Percentiles rank a stretch among this genome's conserved stretches.
Conservation (phyloP, 169 alveolate genomes). For the Eimeria maxima region DNA sequence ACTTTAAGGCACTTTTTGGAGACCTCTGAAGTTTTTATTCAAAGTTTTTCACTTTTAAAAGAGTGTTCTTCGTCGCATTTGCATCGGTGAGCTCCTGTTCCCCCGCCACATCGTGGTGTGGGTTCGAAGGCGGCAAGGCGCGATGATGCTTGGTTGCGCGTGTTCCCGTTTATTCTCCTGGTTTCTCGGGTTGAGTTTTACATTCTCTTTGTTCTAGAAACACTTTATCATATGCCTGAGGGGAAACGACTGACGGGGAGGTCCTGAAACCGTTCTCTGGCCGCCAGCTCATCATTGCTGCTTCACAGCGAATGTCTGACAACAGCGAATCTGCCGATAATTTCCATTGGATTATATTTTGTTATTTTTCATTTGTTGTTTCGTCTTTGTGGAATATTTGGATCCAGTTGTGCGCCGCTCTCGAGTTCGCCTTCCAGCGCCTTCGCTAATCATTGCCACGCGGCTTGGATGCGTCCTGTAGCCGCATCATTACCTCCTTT, state of each 20-base stretch:
- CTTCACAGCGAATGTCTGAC: slow-evolving; percentile 6
- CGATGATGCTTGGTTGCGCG: slow-evolving; percentile 24
- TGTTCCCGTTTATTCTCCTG: neutral
- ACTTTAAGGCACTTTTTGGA: neutral
- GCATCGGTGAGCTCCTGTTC: slow-evolving; percentile 22
- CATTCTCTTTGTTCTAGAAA: neutral
- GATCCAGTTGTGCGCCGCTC: neutral
- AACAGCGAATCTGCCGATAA: neutral
- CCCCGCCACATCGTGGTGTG: slow-evolving; percentile 32
- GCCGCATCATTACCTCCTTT: neutral
- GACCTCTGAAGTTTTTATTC: neutral
- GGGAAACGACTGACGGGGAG: neutral
- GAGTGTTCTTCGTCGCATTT: neutral
- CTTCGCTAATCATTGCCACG: neutral
- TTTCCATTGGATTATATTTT: neutral
- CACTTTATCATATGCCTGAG: neutral
- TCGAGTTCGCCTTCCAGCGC: neutral
- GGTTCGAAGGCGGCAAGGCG: slow-evolving; percentile 60
- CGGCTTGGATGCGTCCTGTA: neutral
- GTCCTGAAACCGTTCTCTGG: neutral
- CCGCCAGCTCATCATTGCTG: slow-evolving; percentile 26
- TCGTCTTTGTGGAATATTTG: neutral
- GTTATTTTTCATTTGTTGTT: neutral
- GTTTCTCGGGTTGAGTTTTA: neutral
- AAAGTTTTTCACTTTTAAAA: neutral